Base-by-base conservation (phyloP, 2,329 filamentous ascomycete genomes). In the Colletotrichum sp. region DNA sequence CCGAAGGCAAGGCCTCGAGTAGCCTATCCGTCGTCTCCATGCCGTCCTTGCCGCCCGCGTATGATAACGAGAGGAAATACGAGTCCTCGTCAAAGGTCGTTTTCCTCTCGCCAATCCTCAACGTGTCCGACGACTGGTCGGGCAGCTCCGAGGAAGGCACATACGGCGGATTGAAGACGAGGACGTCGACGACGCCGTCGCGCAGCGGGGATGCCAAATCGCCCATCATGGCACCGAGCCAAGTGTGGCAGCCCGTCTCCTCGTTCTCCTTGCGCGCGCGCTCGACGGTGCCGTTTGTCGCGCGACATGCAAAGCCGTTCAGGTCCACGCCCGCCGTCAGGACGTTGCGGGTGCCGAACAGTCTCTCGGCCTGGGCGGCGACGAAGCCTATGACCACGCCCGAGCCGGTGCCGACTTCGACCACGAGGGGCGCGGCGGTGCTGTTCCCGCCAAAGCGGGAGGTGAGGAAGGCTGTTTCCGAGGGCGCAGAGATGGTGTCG, bases 81-180 rank as follows among this genome's bases (percentile, higher is more conserved):
- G 95, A 96, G 81, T 98, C 96, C 73, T 93, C 91, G 72, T 96
- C 95, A 79, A 95, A 98, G 12, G 85, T 85, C 55, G 82, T 87
- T 79, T 32, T 72, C 83, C 71, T 84, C 79, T 82, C 82, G 70
- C 79, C 65, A 7, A 55, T 57, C 13, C 28, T 30, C 18, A 76
- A 34, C n/a, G 67, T 63, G 12, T 52, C 71, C 3, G 75, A 70
- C 18, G 63, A 44, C 67, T 77, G 75, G 28, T 85, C 83, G 2
- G 96, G 96, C 75, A 98, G 86, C 55, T 92, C 91, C 30, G 93
- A 90, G 4, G 96, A 98, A 3, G 97, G 97, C 16, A 99, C 97
- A 83, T 99, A 99, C 1, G 97, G 97, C 69, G 97, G 97, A 83
- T 99, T 99, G 89, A 99, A 99, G 32, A 99, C 90, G 77, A 99